Base-by-base conservation (phyloP, 352 stramenopile genomes). In the Globisporangium barbulae region DNA sequence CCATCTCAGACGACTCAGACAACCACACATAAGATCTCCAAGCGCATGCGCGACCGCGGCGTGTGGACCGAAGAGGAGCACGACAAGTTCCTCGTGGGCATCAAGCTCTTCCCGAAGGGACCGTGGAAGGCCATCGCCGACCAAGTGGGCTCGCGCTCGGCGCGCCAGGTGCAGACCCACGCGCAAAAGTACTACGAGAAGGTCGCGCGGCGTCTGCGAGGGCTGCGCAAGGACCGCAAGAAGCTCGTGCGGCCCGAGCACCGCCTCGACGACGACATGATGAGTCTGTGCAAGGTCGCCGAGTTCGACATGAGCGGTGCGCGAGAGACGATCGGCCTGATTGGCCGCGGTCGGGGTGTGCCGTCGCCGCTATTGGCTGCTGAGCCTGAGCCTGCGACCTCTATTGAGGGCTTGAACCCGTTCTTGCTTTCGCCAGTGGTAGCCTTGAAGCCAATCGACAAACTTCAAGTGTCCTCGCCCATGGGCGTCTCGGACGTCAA, bases 141-240 rank as follows among this genome's bases (percentile, higher is more conserved):
- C n/a, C 49, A 54, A 15, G 65, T 81, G 10, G 64, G 70, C 33
- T 79, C 74, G 13, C 65, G 83, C 37, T 88, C 77, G 25, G 67
- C 80, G 13, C 73, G 83, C 9, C 83, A 91, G 61, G 79, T 89
- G 63, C 81, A 90, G 65, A 90, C 79, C 22, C 73, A 80, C 53
- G 70, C 70, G 4, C 70, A 80, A 60, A 80, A 80, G 59, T 91
- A 91, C 67, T 82, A 86, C 62, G 79, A 91, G 57, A 90, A 91
- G 62, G 81, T 91, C 57, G 75, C 79, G 54, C 15, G 25, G 25
- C 25, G 25, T 1, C 25, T 28, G 25, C 25, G 25, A 28, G 25
- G 25, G 25, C 25, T 28, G 25, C 25, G 25, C 25, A 28, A 28
- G 25, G 25, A 28, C 25, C 25, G 25, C 25, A 28, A 28, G 25